Conservation (phyloP, 2,329 filamentous ascomycete species). For the Parastagonospora nodorum region DNA sequence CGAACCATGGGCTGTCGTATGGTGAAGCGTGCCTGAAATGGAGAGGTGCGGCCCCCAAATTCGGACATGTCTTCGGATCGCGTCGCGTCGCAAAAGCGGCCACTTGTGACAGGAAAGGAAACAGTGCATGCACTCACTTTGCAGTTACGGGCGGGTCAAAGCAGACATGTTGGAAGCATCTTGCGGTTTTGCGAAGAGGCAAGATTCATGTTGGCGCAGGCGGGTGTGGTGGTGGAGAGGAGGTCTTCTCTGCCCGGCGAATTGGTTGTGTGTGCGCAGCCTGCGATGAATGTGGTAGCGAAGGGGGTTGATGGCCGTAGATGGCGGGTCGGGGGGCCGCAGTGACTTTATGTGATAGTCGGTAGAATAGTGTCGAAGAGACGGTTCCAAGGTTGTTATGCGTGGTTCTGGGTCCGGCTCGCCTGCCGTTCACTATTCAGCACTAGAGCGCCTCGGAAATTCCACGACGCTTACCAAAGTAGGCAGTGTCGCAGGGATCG, state of each 20-base stretch:
- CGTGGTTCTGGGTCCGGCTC: conserved; percentile 8
- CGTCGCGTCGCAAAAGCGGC: background rate
- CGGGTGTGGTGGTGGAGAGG: conserved; percentile 1
- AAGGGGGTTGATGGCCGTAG: conserved; percentile 4
- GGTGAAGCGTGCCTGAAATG: background rate
- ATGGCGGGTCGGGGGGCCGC: background rate
- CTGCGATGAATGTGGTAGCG: conserved; percentile 20
- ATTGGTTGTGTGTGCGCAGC: conserved; percentile 12
- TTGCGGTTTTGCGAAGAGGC: conserved; percentile 33
- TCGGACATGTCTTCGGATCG: background rate
- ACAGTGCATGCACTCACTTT: conserved; percentile 21
- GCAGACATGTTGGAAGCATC: conserved; percentile 33
- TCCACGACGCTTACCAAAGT: background rate
- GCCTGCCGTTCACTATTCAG: conserved; percentile 7
- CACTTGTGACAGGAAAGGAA: background rate
- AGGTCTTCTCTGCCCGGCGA: conserved; percentile 1
- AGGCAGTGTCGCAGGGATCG: background rate
- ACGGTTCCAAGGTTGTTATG: conserved; percentile 1
- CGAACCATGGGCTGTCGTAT: no score
- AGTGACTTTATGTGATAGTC: conserved; percentile 7
- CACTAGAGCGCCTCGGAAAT: conserved; percentile 2
- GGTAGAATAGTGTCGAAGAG: conserved; percentile 15
- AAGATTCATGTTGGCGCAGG: conserved; percentile 25
- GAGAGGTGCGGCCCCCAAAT: background rate
- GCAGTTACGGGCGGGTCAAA: conserved; percentile 31